Base-by-base conservation (phyloP, 1,284 basidiomycete species). In the Cutaneotrichosporon curvatum region DNA sequence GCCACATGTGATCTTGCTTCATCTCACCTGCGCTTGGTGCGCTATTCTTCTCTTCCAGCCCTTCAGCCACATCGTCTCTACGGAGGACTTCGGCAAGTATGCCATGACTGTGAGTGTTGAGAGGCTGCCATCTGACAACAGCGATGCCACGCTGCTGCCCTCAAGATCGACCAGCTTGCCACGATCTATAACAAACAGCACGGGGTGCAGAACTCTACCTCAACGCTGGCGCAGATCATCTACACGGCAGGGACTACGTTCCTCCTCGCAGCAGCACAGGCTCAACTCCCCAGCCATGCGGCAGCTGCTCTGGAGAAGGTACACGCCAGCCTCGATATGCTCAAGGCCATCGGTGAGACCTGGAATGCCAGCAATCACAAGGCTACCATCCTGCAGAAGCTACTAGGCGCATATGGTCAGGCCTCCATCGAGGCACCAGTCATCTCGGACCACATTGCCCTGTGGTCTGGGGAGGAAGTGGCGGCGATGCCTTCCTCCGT, bases 41-140 rank as follows among this genome's bases (percentile, higher is more conserved):
- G 74, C 78, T 43, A 80, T 84, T 32, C 73, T 84, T 6, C 75
- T 84, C 0, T 81, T 82, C 54, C 74, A 81, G 1, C 81, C 81
- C 0, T 82, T 81, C 37, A 45, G 45, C n/a, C 52, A 54, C 18
- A 43, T 54, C 3, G 10, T 32, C 3, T 30, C 19, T 1, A 36
- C 34, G 16, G 21, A 14, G 6, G 34, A 43, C n/a, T 43, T 47
- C 15, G 47, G 44, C 11, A 53, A 42, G 5, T 30, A 43, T 4
- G 51, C 51, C 34, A 46, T 53, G 44, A 48, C 44, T 0, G 51
- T 53, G 28, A 39, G 51, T 23, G 1, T 4, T 9, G 4, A 9
- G 36, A 37, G 4, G 4, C 20, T 15, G 7, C 4, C 5, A 12
- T 14, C 45, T 44, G 14, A 47, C 2, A 11, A 23, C 30, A 63